Evolutionary conservation across 192 early-diverging fungal genomes (phyloP).

Genomic region (Coemansia asiatica): DNA sequence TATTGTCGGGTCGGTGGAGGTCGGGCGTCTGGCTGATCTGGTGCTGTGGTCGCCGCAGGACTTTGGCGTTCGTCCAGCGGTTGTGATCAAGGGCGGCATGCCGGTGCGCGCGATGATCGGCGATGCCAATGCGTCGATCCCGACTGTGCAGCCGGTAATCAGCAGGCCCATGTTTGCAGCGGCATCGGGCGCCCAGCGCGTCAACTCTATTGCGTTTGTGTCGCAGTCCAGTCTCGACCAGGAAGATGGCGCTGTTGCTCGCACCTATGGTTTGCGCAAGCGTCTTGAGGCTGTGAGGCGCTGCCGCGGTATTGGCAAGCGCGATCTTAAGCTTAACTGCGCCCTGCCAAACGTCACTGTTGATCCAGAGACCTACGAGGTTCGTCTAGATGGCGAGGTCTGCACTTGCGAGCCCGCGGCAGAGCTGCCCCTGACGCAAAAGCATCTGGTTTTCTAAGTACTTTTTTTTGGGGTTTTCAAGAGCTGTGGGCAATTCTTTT

Average conservation of each 20-base stretch:
- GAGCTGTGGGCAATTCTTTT: not conserved
- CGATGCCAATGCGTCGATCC: constrained; percentile 93
- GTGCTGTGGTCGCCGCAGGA: constrained; percentile 80
- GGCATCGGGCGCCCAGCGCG: constrained; percentile 58
- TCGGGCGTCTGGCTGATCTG: constrained; percentile 92
- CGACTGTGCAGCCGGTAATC: constrained; percentile 88
- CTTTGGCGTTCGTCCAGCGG: constrained; percentile 86
- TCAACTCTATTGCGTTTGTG: constrained; percentile 78
- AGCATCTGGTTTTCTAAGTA: constrained; percentile 35
- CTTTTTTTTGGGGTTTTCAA: not conserved
- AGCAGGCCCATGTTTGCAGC: constrained; percentile 85
- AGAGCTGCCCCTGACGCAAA: constrained; percentile 71
- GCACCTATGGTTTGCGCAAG: constrained; percentile 70
- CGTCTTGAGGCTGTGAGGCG: constrained; percentile 67
- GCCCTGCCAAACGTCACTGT: constrained; percentile 73
- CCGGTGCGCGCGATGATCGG: constrained; percentile 86
- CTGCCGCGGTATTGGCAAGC: constrained; percentile 78
- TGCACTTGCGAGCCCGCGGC: constrained; percentile 70
- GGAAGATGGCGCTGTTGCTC: constrained; percentile 39
- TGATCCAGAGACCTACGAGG: constrained; percentile 91
- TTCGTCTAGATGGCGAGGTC: constrained; percentile 72
- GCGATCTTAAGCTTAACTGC: constrained; percentile 85
- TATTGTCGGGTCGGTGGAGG: constrained; percentile 88
- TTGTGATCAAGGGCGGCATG: constrained; percentile 88
- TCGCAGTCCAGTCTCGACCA: constrained; percentile 70